Percentiles rank a stretch among this genome's conserved stretches.
Evolutionary conservation across 495 filamentous ascomycete species (phyloP).

Genomic region (Xylaria telfairii): DNA sequence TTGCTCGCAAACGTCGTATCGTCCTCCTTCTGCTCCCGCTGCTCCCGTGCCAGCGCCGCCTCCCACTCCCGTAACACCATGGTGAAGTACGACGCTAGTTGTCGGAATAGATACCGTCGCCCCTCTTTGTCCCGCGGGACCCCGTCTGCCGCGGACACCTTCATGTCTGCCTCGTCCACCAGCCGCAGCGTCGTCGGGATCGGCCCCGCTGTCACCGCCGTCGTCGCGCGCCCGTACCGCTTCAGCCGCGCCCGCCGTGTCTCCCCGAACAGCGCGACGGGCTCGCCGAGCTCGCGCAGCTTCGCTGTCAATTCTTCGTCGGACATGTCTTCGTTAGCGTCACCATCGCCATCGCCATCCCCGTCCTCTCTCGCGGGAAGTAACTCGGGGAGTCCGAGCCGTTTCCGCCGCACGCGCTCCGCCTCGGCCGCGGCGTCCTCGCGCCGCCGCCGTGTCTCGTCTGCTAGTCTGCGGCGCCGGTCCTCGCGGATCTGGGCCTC

Average conservation of each 20-base stretch:
- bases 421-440: conserved; percentile 73
- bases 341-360: conserved; percentile 42
- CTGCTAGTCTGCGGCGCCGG: conserved; percentile 79
- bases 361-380: conserved; percentile 38
- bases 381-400: conserved; percentile 74
- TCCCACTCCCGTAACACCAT: conserved; percentile 93
- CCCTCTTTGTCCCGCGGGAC: conserved; percentile 63
- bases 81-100: conserved; percentile 90
- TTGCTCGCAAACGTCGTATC: conserved; percentile 76
- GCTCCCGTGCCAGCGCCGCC: conserved; percentile 71
- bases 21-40: conserved; percentile 51
- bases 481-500: conserved; percentile 73
- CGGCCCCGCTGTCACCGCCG: conserved; percentile 56
- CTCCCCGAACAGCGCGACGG: conserved; percentile 82
- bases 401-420: conserved; percentile 54
- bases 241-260: conserved; percentile 69
- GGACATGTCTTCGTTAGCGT: conserved; percentile 68
- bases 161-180: conserved; percentile 86
- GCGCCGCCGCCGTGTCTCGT: conserved; percentile 72
- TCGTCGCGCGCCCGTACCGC: conserved; percentile 68
- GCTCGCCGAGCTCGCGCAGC: conserved; percentile 75
- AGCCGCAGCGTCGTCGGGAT: conserved; percentile 74
- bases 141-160: conserved; percentile 64
- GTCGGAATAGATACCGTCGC: conserved; percentile 75
- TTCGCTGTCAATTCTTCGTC: conserved; percentile 72